phyloP scores from a whole-genome alignment of 331 rosid genomes.

The Saraca asoca region DNA sequence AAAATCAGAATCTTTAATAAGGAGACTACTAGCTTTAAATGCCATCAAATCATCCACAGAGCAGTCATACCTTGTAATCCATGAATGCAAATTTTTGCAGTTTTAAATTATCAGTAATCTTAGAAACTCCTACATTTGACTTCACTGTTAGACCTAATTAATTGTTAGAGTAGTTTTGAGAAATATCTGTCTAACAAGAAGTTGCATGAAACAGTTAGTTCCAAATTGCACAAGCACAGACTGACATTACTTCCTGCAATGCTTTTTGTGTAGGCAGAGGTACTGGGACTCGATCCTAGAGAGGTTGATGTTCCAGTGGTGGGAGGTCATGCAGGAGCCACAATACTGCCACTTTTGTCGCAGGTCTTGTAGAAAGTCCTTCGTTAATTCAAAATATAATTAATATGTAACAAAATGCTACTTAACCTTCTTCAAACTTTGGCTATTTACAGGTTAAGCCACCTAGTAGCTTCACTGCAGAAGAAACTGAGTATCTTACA shows the following conservation, averaged over 20 bases:
- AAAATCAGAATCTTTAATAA: slow-evolving; percentile 1
- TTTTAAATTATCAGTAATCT: background rate
- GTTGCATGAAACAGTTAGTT: slow-evolving; percentile 4
- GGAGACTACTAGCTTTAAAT: slow-evolving; percentile 1
- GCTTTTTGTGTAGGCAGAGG: slow-evolving; percentile 71
- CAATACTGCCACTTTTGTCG: slow-evolving; percentile 92
- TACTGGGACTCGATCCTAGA: slow-evolving; percentile 88
- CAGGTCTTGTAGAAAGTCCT: slow-evolving; percentile 57
- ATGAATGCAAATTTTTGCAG: background rate
- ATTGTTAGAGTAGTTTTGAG: background rate
- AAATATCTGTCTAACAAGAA: background rate
- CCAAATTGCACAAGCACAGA: slow-evolving; percentile 4
- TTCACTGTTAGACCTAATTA: slow-evolving; percentile 2
- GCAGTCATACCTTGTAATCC: no score
- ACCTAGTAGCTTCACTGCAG: slow-evolving; percentile 72
- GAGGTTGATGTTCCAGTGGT: slow-evolving; percentile 94
- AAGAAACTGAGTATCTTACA: slow-evolving; percentile 80
- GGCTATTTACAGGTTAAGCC: slow-evolving; percentile 72
- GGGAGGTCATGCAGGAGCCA: slow-evolving; percentile 97
- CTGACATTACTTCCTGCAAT: slow-evolving; percentile 6
- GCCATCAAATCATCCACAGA: background rate
- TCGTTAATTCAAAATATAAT: background rate
- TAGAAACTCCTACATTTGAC: background rate
- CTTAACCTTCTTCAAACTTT: slow-evolving; percentile 21
- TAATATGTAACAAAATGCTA: background rate